Conservation (phyloP, 2,329 filamentous ascomycete genomes). For the Grosmannia serpens region DNA sequence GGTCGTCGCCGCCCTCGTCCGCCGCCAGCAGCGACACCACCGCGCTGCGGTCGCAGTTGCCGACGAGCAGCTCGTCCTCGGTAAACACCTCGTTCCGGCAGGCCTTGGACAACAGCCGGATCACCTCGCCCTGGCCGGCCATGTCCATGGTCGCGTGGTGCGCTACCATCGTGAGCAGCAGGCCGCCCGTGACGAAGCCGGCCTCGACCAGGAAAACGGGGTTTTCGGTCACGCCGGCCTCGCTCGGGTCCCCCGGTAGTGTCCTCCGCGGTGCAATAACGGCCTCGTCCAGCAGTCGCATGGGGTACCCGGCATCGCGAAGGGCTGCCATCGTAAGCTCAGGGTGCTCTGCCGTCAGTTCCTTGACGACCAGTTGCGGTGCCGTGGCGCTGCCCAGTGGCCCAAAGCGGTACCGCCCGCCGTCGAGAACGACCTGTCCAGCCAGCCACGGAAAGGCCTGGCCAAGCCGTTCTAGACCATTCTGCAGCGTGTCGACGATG, state of each 20-base stretch:
- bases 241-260: slow-evolving; percentile 21
- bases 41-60: no score
- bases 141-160: slow-evolving; percentile 15
- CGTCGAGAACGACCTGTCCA: slow-evolving; percentile 27
- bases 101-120: slow-evolving; percentile 33
- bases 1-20: slow-evolving; percentile 20
- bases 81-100: slow-evolving; percentile 34
- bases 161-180: slow-evolving; percentile 11
- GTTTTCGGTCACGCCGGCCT: no score
- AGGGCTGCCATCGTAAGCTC: slow-evolving; percentile 27
- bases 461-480: slow-evolving; percentile 26
- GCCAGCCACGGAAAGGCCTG: slow-evolving; percentile 33
- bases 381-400: slow-evolving; percentile 12
- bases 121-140: slow-evolving; percentile 12
- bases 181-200: slow-evolving; percentile 11
- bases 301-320: slow-evolving; percentile 27
- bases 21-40: slow-evolving; percentile 16
- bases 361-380: slow-evolving; percentile 27
- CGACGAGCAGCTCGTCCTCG: slow-evolving; percentile 31
- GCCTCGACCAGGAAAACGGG: slow-evolving; percentile 28
- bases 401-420: slow-evolving; percentile 15
- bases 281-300: slow-evolving; percentile 35
- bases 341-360: slow-evolving; percentile 24
- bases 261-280: slow-evolving; percentile 19
- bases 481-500: slow-evolving; percentile 20